phyloP scores from a whole-genome alignment of 202 grass and related monocot genomes.

The Zizania palustris region DNA sequence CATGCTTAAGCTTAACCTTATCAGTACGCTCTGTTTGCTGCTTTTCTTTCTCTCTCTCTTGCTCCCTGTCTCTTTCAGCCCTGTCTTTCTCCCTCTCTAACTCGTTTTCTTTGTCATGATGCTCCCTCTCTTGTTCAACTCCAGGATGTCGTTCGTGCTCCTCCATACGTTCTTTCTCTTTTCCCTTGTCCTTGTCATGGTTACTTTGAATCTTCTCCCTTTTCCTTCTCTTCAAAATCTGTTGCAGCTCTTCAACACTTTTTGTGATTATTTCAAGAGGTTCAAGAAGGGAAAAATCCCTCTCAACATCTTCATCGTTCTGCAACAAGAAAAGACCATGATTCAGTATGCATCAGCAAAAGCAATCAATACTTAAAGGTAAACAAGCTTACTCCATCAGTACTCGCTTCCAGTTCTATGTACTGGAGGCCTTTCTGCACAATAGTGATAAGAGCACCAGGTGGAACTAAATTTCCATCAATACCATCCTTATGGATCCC shows the following conservation, averaged over 20 bases:
- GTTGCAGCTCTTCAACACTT: conserved; percentile 82
- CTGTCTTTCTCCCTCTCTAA: conserved; percentile 65
- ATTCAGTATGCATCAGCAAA: conserved; percentile 6
- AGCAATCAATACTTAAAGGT: conserved; percentile 13
- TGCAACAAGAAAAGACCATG: conserved; percentile 43
- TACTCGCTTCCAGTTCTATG: conserved; percentile 95
- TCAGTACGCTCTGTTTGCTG: conserved; percentile 58
- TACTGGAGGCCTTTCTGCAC: conserved; percentile 98
- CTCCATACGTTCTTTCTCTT: conserved; percentile 53
- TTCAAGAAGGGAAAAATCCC: conserved; percentile 83
- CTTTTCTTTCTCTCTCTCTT: conserved; percentile 64
- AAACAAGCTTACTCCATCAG: conserved; percentile 59
- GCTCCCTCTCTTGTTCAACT: conserved; percentile 63
- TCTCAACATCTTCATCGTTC: conserved; percentile 72
- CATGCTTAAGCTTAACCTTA: conserved; percentile 66
- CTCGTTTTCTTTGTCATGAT: conserved; percentile 71
- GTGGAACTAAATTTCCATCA: conserved; percentile 85
- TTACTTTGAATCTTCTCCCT: conserved; percentile 63
- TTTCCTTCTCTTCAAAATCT: conserved; percentile 83
- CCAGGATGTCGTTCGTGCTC: conserved; percentile 57
- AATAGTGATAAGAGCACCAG: conserved; percentile 83
- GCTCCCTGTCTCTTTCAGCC: conserved; percentile 67
- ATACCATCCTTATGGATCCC: conserved; percentile 76
- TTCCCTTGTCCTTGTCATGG: conserved; percentile 70
- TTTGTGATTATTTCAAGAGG: conserved; percentile 98